A percentile compares a stretch with the other conserved stretches of the same genome.
Evolutionary conservation across 768 basidiomycete species (phyloP).

Genomic region (Coprinopsis marcescibilis): DNA sequence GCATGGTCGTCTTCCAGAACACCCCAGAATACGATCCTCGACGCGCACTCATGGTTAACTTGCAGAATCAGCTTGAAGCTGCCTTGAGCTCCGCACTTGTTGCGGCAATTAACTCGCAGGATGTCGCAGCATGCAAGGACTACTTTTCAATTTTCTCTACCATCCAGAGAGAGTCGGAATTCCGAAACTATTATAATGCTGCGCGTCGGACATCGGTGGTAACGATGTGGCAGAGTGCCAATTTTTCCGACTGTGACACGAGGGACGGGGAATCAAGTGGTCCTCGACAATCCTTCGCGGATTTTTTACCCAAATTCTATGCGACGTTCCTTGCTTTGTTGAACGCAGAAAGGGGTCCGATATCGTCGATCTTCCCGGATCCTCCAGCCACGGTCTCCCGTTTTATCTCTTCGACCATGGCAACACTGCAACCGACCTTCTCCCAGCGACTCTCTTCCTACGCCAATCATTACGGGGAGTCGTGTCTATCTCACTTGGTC

Average conservation of each 20-base stretch:
- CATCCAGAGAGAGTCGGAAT: constrained; percentile 90
- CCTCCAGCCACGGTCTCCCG: constrained; percentile 69
- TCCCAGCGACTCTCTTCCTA: constrained; percentile 71
- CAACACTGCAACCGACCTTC: constrained; percentile 75
- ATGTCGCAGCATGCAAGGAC: constrained; percentile 64
- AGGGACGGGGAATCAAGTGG: constrained; percentile 23
- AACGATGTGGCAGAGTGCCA: constrained; percentile 60
- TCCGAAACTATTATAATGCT: constrained; percentile 91
- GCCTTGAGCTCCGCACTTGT: constrained; percentile 87
- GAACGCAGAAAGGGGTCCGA: constrained; percentile 62
- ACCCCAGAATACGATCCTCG: constrained; percentile 87
- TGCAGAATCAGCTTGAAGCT: constrained; percentile 95
- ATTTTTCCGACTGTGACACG: constrained; percentile 41
- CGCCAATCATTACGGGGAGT: constrained; percentile 56
- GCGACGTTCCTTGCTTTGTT: constrained; percentile 59
- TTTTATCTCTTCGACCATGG: constrained; percentile 78
- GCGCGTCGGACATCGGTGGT: constrained; percentile 64
- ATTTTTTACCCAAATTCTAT: constrained; percentile 76
- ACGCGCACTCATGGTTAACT: constrained; percentile 77
- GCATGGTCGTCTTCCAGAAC: constrained; percentile 90
- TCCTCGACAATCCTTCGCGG: constrained; percentile 40
- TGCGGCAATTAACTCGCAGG: constrained; percentile 75
- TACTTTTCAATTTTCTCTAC: constrained; percentile 86
- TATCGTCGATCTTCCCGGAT: constrained; percentile 86
- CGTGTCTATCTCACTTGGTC: constrained; percentile 67